Base-by-base conservation (phyloP, 306 rosid species). In the Macrotyloma uniflorum region DNA sequence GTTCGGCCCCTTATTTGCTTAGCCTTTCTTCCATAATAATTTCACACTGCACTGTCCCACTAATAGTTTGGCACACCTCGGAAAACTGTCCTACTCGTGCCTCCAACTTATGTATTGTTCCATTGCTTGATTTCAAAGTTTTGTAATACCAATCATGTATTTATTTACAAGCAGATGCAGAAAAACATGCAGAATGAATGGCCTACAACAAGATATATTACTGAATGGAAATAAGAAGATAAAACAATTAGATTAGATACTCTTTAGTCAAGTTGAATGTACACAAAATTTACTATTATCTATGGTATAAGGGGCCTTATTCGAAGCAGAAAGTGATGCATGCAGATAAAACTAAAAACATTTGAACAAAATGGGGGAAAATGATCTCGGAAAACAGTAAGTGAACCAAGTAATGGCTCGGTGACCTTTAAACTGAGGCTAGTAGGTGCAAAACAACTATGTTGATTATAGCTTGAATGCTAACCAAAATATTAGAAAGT, bases 41-140 rank as follows among this genome's bases (percentile, higher is more conserved):
- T 33, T 67, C 64, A 74, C 4, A 74, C 46, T 26, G 57, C 70
- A 74, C 24, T 55, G 35, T 67, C 76, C 55, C 64, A 66, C 45
- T 8, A 46, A 13, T 2, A 3, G 72, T 63, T 75, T 47, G 26
- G 57, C 51, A 64, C 26, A 35, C 51, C 53, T 63, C 64, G 53
- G 51, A 49, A 76, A 53, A 51, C 9, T 36, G 6, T 38, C 67
- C 46, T 16, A 66, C 66, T 15, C 33, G 10, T 45, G 61, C 35
- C 40, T 66, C 43, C 57, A 66, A 36, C 43, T 51, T 50, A 50
- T 77, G 50, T 43, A 65, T 77, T 51, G 42, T 36, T n/a, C 38
- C 43, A 66, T 35, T 65, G n/a, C 55, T 77, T 15, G 61, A 66
- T 45, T 71, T 65, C 36, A 32, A 40, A 54, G 63, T n/a, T 73